Conservation (phyloP, 164 flowering plant genomes). For the Vitis amurensis region DNA sequence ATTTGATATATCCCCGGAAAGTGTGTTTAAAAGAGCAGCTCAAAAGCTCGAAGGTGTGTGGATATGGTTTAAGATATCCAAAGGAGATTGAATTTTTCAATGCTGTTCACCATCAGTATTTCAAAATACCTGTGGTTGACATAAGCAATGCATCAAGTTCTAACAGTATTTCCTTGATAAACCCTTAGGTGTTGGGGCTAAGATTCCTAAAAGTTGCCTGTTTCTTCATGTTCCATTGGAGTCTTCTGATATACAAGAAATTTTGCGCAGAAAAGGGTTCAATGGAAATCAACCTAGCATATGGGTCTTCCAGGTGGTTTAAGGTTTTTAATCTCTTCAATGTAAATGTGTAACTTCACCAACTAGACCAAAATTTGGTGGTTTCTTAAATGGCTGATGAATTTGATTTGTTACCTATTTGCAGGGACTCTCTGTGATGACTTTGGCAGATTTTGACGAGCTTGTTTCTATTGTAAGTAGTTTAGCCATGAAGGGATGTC, state of each 20-base stretch:
- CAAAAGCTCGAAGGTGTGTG: constrained; percentile 63
- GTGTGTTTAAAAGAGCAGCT: constrained; percentile 45
- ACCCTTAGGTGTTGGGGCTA: constrained; percentile 70
- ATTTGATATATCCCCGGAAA: constrained; percentile 71
- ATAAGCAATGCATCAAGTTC: constrained; percentile 3
- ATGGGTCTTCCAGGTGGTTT: constrained; percentile 78
- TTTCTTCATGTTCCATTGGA: constrained; percentile 65
- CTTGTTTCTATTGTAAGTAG: constrained; percentile 48
- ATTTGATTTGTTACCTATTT: constrained; percentile 1
- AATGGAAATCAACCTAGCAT: constrained; percentile 73
- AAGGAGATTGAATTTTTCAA: not conserved
- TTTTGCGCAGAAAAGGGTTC: constrained; percentile 53
- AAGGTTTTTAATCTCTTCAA: not conserved
- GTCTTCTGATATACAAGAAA: constrained; percentile 42
- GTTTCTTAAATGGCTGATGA: not conserved
- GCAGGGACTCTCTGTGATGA: constrained; percentile 77
- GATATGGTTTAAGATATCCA: no score
- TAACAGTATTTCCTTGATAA: constrained; percentile 9
- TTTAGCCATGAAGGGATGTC: constrained; percentile 68
- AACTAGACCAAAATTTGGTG: not conserved
- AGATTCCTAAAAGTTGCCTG: constrained; percentile 60
- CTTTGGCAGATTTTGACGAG: constrained; percentile 58
- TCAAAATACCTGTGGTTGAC: no score
- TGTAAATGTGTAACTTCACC: not conserved
- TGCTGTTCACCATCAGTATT: no score